Base-by-base conservation (phyloP, 2,329 filamentous ascomycete species). In the Phoma sp. region DNA sequence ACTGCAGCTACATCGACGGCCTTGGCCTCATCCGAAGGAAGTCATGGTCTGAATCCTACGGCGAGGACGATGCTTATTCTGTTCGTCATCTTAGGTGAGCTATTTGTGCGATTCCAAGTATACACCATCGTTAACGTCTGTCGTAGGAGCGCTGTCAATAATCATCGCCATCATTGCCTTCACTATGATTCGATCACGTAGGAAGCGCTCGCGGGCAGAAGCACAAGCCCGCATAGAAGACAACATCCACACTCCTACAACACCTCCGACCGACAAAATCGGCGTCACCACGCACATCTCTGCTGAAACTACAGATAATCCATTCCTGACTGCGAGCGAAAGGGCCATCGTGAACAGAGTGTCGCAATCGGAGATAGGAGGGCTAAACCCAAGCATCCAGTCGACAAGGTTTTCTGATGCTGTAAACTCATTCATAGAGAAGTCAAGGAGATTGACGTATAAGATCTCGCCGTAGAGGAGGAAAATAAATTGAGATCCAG, bases 391-490 rank as follows among this genome's bases (percentile, higher is more conserved):
- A 18, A 18, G 18, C 18, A 18, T 18, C 2, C 18, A 18, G 18
- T 18, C 18, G 18, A 45, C 40, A 2, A 32, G 13, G 5, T 25
- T 53, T 13, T 41, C 49, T 7, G 49, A 57, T 3, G 54, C 54
- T 1, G 38, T 57, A 8, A 57, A 18, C n/a, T 38, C 40, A 7
- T 57, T 57, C 11, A 32, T 57, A 10, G 30, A 47, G 1, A 57
- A 57, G 7, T 45, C 44, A 23, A 47, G 54, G 9, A 39, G 49
- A 7, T 2, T 57, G 40, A 46, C 54, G 18, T 57, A 57, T 8
- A 57, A 57, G 25, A 53, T 57, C n/a, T 57, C 54, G n/a, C 54
- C 54, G 4, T 52, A 29, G 44, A 57, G 22, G 10, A 25, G 30
- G 7, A 33, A 4, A 33, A 9, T 7, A 7, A 30, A 30, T 7